Evolutionary conservation across 1,284 basidiomycete species (phyloP), one percentile per base, ranked within the genome.

Genomic region (Irpex sp.): DNA sequence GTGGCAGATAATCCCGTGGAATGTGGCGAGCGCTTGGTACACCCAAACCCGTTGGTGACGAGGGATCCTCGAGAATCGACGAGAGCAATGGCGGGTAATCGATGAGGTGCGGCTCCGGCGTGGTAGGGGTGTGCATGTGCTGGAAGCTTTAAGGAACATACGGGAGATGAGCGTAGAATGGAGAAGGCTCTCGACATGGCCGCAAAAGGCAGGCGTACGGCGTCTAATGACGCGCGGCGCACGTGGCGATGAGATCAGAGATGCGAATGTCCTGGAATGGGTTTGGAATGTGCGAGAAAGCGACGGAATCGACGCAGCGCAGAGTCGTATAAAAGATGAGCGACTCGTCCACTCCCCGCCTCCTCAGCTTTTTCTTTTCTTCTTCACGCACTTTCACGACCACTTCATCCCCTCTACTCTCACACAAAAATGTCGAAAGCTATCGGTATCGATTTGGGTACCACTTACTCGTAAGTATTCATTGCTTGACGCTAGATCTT

Each of bases 401-500:
- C 39, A 46, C 37, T 19, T n/a, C 31, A 55, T 31, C 47, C 15
- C 39, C 55, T 49, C 60, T 9, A 35, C 46, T 39, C 43, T 31
- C 53, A 15, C 4, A 11, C 7, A 56, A 62, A 64, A 64, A 81
- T 87, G 83, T 77, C 86, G 67, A 96, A 95, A 88, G 94, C 94
- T 70, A 87, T 96, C 77, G 95, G 94, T 81, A 96, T 97, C 76
- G 92, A 94, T 83, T 83, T 93, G 72, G 94, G 94, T 73, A 95
- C 93, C 65, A 92, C 89, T 55, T 91, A 90, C 81, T 90, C 88
- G 89, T 90, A 74, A 67, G 88, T 81, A 65, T 59, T n/a, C 55
- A 35, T 61, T 50, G 58, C 31, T 33, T 61, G n/a, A 2, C 37
- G 60, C 39, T 35, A 55, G 11, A 35, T 35, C 43, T 47, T 46